Evolutionary conservation across 306 rosid species (phyloP).

Genomic region (Urtica urens): DNA sequence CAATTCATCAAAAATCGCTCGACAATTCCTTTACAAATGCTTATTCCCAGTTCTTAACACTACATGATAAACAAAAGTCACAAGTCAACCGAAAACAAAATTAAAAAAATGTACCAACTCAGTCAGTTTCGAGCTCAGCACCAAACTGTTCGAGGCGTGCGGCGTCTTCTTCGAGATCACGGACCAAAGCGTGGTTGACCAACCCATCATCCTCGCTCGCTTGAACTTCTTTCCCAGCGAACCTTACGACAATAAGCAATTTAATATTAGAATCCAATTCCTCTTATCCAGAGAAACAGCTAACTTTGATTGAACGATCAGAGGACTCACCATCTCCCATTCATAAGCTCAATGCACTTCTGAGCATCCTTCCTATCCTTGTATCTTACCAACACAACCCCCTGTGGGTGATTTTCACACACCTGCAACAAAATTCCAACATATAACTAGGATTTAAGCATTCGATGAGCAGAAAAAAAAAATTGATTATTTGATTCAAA

Average conservation of each 20-base stretch:
- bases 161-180: constrained; percentile 68
- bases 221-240: constrained; percentile 83
- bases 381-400: constrained; percentile 82
- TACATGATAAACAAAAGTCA: neutral
- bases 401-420: constrained; percentile 95
- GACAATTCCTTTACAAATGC: constrained; percentile 6
- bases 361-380: constrained; percentile 91
- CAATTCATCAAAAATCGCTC: neutral
- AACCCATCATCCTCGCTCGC: constrained; percentile 83
- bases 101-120: neutral
- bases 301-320: neutral
- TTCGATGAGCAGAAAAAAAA: too few relatives aligned
- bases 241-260: constrained; percentile 36
- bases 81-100: neutral
- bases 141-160: constrained; percentile 74
- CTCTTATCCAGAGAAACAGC: neutral
- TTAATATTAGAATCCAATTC: neutral
- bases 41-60: neutral
- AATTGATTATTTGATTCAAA: too few relatives aligned
- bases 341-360: constrained; percentile 79
- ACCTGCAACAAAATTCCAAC: constrained; percentile 47
- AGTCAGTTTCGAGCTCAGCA: constrained; percentile 83
- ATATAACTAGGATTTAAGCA: too few relatives aligned
- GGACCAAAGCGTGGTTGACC: constrained; percentile 55
- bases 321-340: constrained; percentile 88